These are phyloP conservation scores for Pholiota microspora DNA, from an alignment of 768 basidiomycete species.

Conservation along the genomic window DNA sequence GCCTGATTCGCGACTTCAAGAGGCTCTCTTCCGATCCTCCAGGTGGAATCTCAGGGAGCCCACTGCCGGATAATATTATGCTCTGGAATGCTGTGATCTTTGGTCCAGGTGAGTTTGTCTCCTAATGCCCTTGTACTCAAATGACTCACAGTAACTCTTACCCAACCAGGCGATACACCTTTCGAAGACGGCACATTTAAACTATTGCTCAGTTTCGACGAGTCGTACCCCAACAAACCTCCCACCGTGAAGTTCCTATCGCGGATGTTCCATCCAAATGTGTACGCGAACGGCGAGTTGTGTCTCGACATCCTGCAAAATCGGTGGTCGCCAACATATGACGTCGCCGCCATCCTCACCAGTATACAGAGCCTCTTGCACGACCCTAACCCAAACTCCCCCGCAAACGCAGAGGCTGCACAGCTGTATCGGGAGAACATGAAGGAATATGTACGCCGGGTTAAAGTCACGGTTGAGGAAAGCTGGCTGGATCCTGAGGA, in stretches of 20 bases:
- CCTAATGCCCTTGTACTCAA: neutral
- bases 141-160: neutral
- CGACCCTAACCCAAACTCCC: constrained; percentile 98
- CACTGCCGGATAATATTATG: constrained; percentile 98
- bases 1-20: constrained; percentile 98
- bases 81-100: constrained; percentile 99
- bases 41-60: constrained; percentile 93
- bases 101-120: constrained; percentile 84
- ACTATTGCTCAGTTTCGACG: constrained; percentile 91
- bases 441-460: constrained; percentile 95
- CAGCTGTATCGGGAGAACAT: constrained; percentile 96
- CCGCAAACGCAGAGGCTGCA: constrained; percentile 97
- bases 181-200: constrained; percentile 99
- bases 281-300: constrained; percentile 97
- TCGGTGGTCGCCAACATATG: constrained; percentile 98
- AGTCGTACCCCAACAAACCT: constrained; percentile 98
- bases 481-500: constrained; percentile 91
- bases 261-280: constrained; percentile 99
- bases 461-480: constrained; percentile 91
- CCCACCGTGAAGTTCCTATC: constrained; percentile 97
- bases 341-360: constrained; percentile 97
- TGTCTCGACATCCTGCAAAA: constrained; percentile 99
- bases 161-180: constrained; percentile 82
- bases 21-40: constrained; percentile 93
- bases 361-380: constrained; percentile 94